Evolutionary conservation across 768 basidiomycete genomes (phyloP).

Genomic region (Mycena epipterygia): DNA sequence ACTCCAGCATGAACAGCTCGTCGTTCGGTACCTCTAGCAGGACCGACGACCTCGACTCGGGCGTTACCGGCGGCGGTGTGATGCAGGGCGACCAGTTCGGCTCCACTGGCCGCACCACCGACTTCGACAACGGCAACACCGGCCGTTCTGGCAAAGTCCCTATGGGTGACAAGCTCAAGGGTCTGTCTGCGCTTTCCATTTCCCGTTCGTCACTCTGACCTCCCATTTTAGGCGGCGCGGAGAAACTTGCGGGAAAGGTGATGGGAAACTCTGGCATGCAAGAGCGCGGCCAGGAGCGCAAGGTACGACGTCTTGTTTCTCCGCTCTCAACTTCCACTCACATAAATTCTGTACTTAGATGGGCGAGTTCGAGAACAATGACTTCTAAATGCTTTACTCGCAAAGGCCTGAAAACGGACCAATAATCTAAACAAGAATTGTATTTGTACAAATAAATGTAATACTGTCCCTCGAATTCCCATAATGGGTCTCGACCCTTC

Average conservation of each 20-base stretch:
- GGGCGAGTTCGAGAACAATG: not conserved
- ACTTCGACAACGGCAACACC: not conserved
- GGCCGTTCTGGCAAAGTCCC: not conserved
- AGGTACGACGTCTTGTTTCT: not conserved
- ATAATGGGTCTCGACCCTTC: too few species aligned
- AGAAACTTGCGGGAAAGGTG: not conserved
- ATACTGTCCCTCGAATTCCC: too few species aligned
- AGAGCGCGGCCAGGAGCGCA: slow-evolving; percentile 6
- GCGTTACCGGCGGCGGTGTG: not conserved
- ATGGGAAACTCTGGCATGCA: slow-evolving; percentile 7
- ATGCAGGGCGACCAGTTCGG: not conserved
- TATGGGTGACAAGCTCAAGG: not conserved
- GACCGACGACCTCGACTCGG: not conserved
- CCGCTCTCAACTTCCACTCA: not conserved
- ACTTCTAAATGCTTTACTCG: slow-evolving; percentile 14
- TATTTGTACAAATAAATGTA: too few species aligned
- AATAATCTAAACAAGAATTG: too few species aligned
- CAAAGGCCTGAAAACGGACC: too few species aligned
- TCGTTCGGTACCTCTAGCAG: not conserved
- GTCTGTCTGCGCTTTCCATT: not conserved
- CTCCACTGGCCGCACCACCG: not conserved
- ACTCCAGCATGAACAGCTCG: not conserved
- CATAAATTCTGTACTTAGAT: not conserved
- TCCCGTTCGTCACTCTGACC: not conserved
- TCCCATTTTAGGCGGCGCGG: not conserved